A percentile compares a stretch with the other conserved stretches of the same genome.
Conservation (phyloP, 805 yeast species). For the Dipodascus geniculatus region DNA sequence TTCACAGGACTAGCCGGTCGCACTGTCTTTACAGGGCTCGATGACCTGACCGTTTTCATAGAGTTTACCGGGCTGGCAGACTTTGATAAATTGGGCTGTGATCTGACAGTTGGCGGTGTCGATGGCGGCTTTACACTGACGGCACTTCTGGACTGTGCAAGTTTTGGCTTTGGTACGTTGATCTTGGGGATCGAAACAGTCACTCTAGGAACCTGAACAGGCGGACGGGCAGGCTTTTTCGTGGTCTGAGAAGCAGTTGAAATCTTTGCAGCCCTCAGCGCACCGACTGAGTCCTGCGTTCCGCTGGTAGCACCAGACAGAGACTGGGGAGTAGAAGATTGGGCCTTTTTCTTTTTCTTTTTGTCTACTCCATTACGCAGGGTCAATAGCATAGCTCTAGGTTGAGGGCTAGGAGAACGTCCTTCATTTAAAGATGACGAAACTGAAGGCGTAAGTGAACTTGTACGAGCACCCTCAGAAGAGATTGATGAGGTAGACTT, state of each 20-base stretch:
- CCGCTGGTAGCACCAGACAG: not conserved
- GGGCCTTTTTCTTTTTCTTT: not conserved
- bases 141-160: not conserved
- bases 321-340: not conserved
- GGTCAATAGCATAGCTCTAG: not conserved
- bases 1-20: not conserved
- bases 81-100: not conserved
- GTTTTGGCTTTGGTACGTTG: not conserved
- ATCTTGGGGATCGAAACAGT: not conserved
- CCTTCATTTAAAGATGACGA: not conserved
- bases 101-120: not conserved
- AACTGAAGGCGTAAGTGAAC: not conserved
- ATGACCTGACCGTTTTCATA: not conserved
- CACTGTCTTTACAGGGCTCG: not conserved
- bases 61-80: not conserved
- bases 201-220: not conserved
- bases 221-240: not conserved
- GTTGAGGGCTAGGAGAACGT: conserved; percentile 1
- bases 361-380: not conserved
- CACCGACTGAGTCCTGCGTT: not conserved
- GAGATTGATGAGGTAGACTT: not conserved
- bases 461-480: not conserved
- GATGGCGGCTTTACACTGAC: not conserved
- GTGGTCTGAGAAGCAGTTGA: not conserved
- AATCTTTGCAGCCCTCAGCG: not conserved